Evolutionary conservation across 192 early-diverging fungal genomes (phyloP), one percentile per base, ranked within the genome.

Genomic region (Backusella mclennaniae): DNA sequence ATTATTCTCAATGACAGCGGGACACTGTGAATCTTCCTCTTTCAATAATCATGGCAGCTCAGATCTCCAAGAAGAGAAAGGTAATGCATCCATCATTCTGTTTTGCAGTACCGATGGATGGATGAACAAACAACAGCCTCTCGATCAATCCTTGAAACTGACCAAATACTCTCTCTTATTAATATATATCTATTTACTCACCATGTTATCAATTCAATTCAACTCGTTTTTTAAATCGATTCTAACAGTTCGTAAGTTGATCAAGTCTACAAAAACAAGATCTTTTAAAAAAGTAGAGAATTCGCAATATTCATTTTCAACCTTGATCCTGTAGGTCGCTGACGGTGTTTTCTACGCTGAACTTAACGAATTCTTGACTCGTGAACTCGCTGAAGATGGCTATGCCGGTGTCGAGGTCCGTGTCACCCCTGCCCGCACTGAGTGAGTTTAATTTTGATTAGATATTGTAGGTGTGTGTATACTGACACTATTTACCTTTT

Each of bases 261-360:
- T 23, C 12, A 44, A 29, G 33, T 26, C 44, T 46, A 15, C 35
- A 44, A 33, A 39, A 14, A 9, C 12, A 42, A 41, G 19, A 11
- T 0, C 15, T 44, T 44, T 42, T 42, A 33, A 33, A 33, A 33
- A 33, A 33, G 4, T 17, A 44, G 42, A 44, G 15, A 4, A 44
- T 44, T 17, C 14, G 15, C 35, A 29, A 36, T 5, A 67, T 56
- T 5, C 6, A 67, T 56, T 5, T 52, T 49, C 49, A n/a, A 67
- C 19, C 26, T 36, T 35, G 35, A 1, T 23, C 26, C 33, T 39
- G 35, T 35, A 56, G 96, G 98, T 99, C 96, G 98, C 98, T 87
- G 98, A 99, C 89, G 98, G 98, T 95, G 96, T 99, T 73, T 99
- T 99, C 92, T 98, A 96, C 91, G 96, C 98, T 85, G 98, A 99